Conservation (phyloP, 2,329 filamentous ascomycete species). For the Sphaerulina populicola region DNA sequence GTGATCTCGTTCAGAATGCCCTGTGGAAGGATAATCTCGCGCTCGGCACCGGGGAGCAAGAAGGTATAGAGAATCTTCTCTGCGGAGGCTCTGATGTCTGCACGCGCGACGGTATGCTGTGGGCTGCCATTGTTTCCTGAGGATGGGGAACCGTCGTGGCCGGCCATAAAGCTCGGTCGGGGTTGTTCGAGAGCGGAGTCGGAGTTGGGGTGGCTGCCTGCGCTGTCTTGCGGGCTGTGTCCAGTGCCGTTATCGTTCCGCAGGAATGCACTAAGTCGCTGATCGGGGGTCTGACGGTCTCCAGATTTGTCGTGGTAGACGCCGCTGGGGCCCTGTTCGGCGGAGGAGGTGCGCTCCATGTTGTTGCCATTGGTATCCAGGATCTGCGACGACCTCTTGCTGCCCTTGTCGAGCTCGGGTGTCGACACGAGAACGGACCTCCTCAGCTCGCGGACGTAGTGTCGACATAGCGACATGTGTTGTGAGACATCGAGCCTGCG, state of each 20-base stretch:
- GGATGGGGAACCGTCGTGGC: slow-evolving; percentile 35
- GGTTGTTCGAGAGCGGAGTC: slow-evolving; percentile 41
- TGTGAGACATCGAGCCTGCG: slow-evolving; percentile 95
- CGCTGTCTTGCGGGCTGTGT: slow-evolving; percentile 43
- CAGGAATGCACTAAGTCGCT: slow-evolving; percentile 83
- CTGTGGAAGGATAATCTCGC: slow-evolving; percentile 88
- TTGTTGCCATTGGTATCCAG: slow-evolving; percentile 47
- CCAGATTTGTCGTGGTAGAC: slow-evolving; percentile 38
- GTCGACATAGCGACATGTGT: slow-evolving; percentile 93
- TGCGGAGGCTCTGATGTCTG: slow-evolving; percentile 84
- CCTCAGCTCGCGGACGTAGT: slow-evolving; percentile 92
- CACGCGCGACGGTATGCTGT: slow-evolving; percentile 71
- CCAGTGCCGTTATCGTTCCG: slow-evolving; percentile 38
- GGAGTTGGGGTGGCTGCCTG: slow-evolving; percentile 31
- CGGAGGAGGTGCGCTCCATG: slow-evolving; percentile 40
- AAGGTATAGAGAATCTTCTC: slow-evolving; percentile 99
- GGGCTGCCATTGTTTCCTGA: slow-evolving; percentile 61
- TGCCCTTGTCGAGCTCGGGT: slow-evolving; percentile 77
- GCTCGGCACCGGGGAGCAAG: slow-evolving; percentile 84
- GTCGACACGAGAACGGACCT: slow-evolving; percentile 88
- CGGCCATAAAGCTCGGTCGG: slow-evolving; percentile 53
- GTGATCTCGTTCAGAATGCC: slow-evolving; percentile 81
- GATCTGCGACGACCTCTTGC: slow-evolving; percentile 75
- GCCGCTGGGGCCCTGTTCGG: slow-evolving; percentile 30
- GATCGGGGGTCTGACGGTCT: slow-evolving; percentile 59